These are phyloP conservation scores for Pythium insidiosum DNA, from an alignment of 352 stramenopile genomes.

Conservation along the genomic window DNA sequence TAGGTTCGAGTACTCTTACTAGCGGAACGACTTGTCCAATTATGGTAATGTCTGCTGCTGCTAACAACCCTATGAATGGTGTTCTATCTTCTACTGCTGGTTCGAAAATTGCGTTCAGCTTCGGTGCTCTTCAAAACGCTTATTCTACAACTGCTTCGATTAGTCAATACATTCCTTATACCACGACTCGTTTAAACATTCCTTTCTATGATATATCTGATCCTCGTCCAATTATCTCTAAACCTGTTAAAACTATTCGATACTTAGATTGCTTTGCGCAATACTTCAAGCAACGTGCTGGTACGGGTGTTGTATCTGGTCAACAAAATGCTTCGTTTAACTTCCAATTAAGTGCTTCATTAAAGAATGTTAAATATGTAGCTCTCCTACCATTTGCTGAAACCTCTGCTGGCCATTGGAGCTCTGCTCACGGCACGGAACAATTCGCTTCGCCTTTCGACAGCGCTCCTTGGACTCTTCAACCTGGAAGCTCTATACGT, in stretches of 20 bases:
- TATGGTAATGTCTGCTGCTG: conserved; percentile 7
- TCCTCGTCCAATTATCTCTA: conserved; percentile 12
- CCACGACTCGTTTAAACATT: conserved; percentile 13
- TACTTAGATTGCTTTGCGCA: conserved; percentile 16
- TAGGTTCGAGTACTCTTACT: not conserved
- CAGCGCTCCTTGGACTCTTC: conserved; percentile 13
- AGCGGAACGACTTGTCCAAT: conserved; percentile 8
- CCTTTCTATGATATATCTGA: conserved; percentile 21
- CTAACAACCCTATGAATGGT: conserved; percentile 6
- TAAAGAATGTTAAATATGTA: conserved; percentile 17
- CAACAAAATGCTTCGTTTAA: conserved; percentile 14
- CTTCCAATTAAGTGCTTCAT: conserved; percentile 9
- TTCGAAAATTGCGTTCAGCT: conserved; percentile 3
- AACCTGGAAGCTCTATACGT: conserved; percentile 9
- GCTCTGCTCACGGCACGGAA: not conserved
- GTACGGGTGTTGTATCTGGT: conserved; percentile 4
- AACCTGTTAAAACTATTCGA: conserved; percentile 15
- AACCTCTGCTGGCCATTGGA: conserved; percentile 4
- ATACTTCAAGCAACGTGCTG: conserved; percentile 13
- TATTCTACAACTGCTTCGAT: not conserved
- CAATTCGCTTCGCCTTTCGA: conserved; percentile 17
- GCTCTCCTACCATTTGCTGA: conserved; percentile 12
- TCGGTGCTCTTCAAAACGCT: conserved; percentile 8
- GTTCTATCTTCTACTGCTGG: conserved; percentile 1
- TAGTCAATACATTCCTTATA: conserved; percentile 6